A percentile compares a stretch with the other conserved stretches of the same genome.
These are phyloP conservation scores for Niveomyces coronatus DNA, from an alignment of 2,329 filamentous ascomycete genomes.

Conservation along the genomic window DNA sequence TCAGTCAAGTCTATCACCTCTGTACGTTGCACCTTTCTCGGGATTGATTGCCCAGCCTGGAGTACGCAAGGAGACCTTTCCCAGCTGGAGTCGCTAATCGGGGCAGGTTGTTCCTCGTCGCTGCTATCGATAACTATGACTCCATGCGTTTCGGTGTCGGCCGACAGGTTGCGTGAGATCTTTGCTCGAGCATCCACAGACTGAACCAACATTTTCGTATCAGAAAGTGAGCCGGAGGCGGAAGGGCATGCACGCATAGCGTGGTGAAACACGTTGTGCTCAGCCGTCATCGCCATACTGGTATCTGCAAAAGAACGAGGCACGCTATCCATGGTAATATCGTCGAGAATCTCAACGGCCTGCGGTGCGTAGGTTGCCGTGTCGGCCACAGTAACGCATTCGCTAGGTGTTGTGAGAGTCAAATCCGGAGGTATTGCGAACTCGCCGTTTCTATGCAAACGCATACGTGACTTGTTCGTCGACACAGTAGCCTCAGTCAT, in stretches of 20 bases:
- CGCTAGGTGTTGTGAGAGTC: not conserved
- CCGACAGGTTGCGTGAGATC: too few species aligned
- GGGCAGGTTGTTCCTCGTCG: not conserved
- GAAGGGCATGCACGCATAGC: too few species aligned
- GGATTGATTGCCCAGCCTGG: too few species aligned
- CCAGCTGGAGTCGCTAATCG: not conserved
- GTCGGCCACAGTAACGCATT: not conserved
- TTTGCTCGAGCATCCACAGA: too few species aligned
- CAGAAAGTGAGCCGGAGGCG: too few species aligned
- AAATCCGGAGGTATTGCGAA: not conserved
- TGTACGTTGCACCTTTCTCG: too few species aligned
- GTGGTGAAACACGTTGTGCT: too few species aligned
- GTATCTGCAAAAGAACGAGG: not conserved
- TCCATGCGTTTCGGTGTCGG: not conserved
- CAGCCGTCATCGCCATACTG: not conserved
- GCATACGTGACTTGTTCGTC: not conserved
- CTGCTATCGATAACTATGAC: slow-evolving; percentile 2
- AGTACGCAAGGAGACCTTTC: not conserved
- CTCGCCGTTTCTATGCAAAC: slow-evolving; percentile 1
- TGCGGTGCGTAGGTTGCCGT: not conserved
- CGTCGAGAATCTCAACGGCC: not conserved
- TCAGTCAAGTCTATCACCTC: too few species aligned
- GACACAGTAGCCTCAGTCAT: not conserved
- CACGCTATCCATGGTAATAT: not conserved
- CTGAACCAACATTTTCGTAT: too few species aligned